Base-by-base conservation (phyloP, 106 monocot genomes). In the Dioscorea alata region DNA sequence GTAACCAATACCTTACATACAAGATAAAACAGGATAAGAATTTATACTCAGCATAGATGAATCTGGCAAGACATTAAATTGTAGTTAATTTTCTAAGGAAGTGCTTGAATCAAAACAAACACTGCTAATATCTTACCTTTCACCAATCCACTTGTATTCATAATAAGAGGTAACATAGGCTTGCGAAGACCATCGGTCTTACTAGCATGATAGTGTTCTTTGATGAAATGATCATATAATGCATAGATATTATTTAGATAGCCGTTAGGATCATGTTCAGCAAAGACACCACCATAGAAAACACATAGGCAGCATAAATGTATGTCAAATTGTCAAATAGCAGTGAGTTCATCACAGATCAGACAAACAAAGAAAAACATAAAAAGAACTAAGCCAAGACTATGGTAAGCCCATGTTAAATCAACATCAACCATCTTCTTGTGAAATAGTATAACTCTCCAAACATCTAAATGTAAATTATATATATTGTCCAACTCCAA, bases 141-240 rank as follows among this genome's bases (percentile, higher is more conserved):
- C 58, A 87, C 80, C 87, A 80, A 87, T 69, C 83, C 83, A 65
- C 76, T 63, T 72, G 87, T 87, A 33, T 83, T 87, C 19, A 87
- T 64, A 35, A 87, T 72, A 75, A 87, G 83, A 70, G 87, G 87
- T 31, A 80, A 35, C 78, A 64, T 63, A 17, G 65, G 32, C 19
- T 50, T 66, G 33, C 19, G 50, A 33, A 53, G 57, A 70, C 71
- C 63, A 59, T 79, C 63, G 21, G 49, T 19, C 49, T 76, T 59
- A 50, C 19, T 64, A 33, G 49, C 13, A 50, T 50, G 80, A 64
- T 83, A 68, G 21, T 59, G 65, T 62, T 80, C 65, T 31, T 59
- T 63, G 23, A 20, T 14, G 48, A 83, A 87, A 21, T 87, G 77
- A 69, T 87, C 72, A 59, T 72, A 88, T 23, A 88, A 63, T 24